Evolutionary conservation across 75 land plant species (phyloP), one percentile per base, ranked within the genome.

Genomic region (Selaginella moellendorffii): DNA sequence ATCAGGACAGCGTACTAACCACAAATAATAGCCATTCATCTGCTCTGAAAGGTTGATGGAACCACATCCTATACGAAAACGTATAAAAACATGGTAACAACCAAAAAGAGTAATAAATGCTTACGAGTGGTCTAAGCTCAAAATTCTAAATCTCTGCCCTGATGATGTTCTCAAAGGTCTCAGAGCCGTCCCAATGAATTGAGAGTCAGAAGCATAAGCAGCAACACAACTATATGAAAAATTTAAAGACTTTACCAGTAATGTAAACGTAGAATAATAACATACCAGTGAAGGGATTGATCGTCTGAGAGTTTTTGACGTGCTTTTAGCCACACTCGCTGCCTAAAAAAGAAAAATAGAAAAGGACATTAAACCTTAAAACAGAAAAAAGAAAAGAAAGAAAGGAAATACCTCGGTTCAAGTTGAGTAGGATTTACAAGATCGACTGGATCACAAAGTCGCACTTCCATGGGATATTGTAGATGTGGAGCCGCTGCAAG

Each of bases 41-140:
- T 54, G 99, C 99, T 64, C 76, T 84, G 31, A 86, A 69, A 30
- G 87, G 74, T 70, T 79, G 74, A 73, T 95, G 99, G 54, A 95
- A 95, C 99, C 99, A 95, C 84, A 95, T 89, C 68, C 99, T 95
- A 83, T 29, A 74, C 62, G 36, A 19, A 64, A 52, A 30, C 26
- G 24, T 52, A 2, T 54, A 0, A 9, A 63, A 65, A 23, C 27
- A 25, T 25, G 20, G 59, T 24, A 56, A 8, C 5, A 14, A 36
- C 10, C 5, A 19, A 62, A 10, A 27, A 62, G 30, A 28, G n/a
- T 5, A 8, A 26, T 19, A 31, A 62, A 52, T 23, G 79, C 90
- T 68, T 90, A 90, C 99, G 97, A 71, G 70, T 95, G 99, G 67
- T 95, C 90, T 64, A 95, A 73, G 74, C 91, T 95, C 18, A 90